Evolutionary conservation across 2,329 filamentous ascomycete genomes (phyloP).

Genomic region (Aspergillus brunneoviolaceus): DNA sequence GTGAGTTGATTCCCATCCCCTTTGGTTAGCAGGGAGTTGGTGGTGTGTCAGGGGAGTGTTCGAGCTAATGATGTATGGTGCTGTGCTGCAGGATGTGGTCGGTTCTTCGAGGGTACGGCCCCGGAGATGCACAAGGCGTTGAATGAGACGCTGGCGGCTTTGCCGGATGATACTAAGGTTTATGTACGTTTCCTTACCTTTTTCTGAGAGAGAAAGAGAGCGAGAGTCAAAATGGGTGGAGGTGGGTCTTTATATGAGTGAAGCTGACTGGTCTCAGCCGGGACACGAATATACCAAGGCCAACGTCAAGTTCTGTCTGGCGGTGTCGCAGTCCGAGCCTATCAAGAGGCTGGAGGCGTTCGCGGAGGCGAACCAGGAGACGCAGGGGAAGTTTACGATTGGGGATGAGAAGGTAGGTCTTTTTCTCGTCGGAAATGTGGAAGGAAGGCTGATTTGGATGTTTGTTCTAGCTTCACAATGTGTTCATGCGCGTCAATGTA

Average conservation of each 20-base stretch:
- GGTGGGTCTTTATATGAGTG: no score
- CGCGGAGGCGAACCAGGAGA: conserved; percentile 77
- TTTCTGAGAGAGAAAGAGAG: no score
- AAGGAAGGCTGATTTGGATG: neutral
- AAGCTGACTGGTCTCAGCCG: conserved; percentile 54
- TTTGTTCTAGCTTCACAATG: conserved; percentile 72
- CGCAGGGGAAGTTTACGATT: conserved; percentile 94
- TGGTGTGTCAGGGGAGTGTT: no score
- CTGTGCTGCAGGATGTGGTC: conserved; percentile 69
- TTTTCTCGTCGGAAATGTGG: neutral
- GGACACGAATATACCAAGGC: conserved; percentile 98
- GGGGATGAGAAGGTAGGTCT: conserved; percentile 83
- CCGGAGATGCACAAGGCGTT: conserved; percentile 90
- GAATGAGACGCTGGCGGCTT: conserved; percentile 75
- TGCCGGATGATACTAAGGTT: conserved; percentile 89
- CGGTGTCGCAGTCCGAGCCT: conserved; percentile 70
- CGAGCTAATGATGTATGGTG: no score
- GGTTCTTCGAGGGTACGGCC: conserved; percentile 90
- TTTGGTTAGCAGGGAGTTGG: no score
- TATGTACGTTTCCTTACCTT: conserved; percentile 60
- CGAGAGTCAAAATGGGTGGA: no score
- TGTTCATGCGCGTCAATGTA: conserved; percentile 88
- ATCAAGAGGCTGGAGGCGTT: conserved; percentile 76
- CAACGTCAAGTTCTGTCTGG: conserved; percentile 84
- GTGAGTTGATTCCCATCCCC: conserved; percentile 41